Evolutionary conservation across 176 grass and related monocot species (phyloP), one percentile per base, ranked within the genome.

Genomic region (Carex pumila): DNA sequence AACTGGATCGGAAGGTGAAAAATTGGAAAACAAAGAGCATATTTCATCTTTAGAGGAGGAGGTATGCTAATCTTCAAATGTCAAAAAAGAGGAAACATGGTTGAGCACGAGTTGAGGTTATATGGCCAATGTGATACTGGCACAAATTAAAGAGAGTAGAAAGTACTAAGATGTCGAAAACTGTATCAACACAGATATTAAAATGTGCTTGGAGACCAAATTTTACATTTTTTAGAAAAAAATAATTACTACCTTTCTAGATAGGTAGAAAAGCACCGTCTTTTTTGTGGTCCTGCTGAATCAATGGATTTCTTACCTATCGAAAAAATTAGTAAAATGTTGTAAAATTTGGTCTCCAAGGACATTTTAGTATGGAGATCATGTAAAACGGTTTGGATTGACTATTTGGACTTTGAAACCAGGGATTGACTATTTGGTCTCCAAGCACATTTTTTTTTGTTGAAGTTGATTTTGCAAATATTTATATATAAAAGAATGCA

Each of bases 31-130:
- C 50, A 18, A 5, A 60, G 68, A 76, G 57, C 78, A 81, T 81
- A 61, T 92, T 34, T 88, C 84, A 73, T 90, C 79, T 73, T 81
- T 98, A 70, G 86, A 95, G 86, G 91, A 93, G 87, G 93, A 98
- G 96, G 96, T 98, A 81, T 65, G 83, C 22, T 55, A 86, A 78
- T 79, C n/a, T 31, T 0, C 18, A 14, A 56, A 56, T 30, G 5
- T 5, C 13, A 30, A 77, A 61, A 52, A 54, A 52, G 22, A 14
- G 0, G 12, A 18, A 57, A 5, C 12, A 31, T 78, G 25, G 52
- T 56, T 54, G 72, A 77, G 22, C 13, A 1, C 1, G 52, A 34
- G 25, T 78, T 78, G 10, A 52, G 21, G 32, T 56, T 76, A 77
- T 76, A 77, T 17, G 50, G 32, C 6, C 73, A 56, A 77, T 77